These are phyloP conservation scores for Podosphaera fusca DNA, from an alignment of 2,329 filamentous ascomycete species.

Conservation along the genomic window DNA sequence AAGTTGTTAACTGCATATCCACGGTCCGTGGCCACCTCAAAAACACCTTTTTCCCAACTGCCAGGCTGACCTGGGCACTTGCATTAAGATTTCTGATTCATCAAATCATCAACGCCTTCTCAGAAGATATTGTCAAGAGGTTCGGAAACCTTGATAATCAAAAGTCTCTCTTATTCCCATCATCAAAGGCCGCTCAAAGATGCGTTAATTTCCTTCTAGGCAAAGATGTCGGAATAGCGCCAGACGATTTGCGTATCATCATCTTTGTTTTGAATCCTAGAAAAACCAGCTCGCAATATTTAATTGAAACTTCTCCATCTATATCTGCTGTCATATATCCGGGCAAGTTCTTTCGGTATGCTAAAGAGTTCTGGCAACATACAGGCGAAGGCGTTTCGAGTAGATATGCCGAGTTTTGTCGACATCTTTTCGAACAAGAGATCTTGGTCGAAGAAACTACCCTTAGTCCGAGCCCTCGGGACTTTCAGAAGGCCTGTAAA, in stretches of 20 bases:
- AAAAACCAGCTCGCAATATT: slow-evolving; percentile 25
- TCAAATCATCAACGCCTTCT: slow-evolving; percentile 54
- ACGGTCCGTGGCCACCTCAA: slow-evolving; percentile 24
- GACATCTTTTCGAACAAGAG: slow-evolving; percentile 47
- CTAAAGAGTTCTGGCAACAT: slow-evolving; percentile 97
- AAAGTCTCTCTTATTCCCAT: slow-evolving; percentile 67
- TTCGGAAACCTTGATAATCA: slow-evolving; percentile 38
- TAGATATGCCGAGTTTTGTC: slow-evolving; percentile 73
- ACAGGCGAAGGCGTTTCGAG: slow-evolving; percentile 83
- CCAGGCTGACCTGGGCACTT: slow-evolving; percentile 6
- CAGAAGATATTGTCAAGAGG: slow-evolving; percentile 38
- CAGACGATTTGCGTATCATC: slow-evolving; percentile 28
- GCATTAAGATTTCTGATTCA: slow-evolving; percentile 66
- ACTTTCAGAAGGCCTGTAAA: slow-evolving; percentile 21
- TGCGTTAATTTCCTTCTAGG: slow-evolving; percentile 51
- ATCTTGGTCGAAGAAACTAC: slow-evolving; percentile 24
- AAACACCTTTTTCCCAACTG: not conserved
- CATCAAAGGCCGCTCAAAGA: slow-evolving; percentile 39
- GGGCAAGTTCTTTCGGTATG: slow-evolving; percentile 39
- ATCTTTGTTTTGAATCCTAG: slow-evolving; percentile 39
- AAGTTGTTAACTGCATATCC: slow-evolving; percentile 85
- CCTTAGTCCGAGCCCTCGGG: slow-evolving; percentile 8
- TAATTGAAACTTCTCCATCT: slow-evolving; percentile 31
- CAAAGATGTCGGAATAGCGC: slow-evolving; percentile 29
- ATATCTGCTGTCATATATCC: slow-evolving; percentile 53